Conservation (phyloP, 768 basidiomycete genomes). For the Boletus rubescentipes region DNA sequence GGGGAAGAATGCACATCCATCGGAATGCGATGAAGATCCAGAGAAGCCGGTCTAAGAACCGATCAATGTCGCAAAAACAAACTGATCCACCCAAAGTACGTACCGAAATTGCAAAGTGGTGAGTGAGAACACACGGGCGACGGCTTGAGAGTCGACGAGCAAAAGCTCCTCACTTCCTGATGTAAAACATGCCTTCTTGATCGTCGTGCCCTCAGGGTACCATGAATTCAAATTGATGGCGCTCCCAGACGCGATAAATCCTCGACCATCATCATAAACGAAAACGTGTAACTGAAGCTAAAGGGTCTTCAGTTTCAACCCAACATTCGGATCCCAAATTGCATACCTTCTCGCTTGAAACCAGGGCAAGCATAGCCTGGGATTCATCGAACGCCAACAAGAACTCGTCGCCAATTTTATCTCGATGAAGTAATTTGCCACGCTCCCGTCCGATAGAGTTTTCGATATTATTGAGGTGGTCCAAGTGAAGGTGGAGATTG, state of each 20-base stretch:
- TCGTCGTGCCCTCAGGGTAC: slow-evolving; percentile 39
- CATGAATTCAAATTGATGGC: slow-evolving; percentile 44
- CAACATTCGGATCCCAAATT: neutral
- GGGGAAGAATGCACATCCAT: slow-evolving; percentile 44
- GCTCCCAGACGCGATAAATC: slow-evolving; percentile 43
- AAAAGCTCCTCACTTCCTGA: slow-evolving; percentile 53
- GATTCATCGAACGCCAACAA: slow-evolving; percentile 53
- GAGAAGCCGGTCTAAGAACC: slow-evolving; percentile 41
- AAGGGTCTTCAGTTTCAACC: neutral
- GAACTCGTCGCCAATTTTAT: slow-evolving; percentile 47
- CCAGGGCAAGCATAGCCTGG: slow-evolving; percentile 46
- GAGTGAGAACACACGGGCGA: slow-evolving; percentile 53
- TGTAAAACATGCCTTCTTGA: slow-evolving; percentile 45
- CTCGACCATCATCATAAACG: slow-evolving; percentile 46
- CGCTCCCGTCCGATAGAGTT: slow-evolving; percentile 32
- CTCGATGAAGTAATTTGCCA: slow-evolving; percentile 39
- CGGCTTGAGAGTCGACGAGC: slow-evolving; percentile 43
- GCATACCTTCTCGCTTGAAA: slow-evolving; percentile 43
- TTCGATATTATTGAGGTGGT: slow-evolving; percentile 33
- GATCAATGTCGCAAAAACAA: neutral
- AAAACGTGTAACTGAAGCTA: slow-evolving; percentile 46
- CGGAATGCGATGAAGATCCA: slow-evolving; percentile 40
- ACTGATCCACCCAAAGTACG: neutral
- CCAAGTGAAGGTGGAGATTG: slow-evolving; percentile 39
- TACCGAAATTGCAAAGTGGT: slow-evolving; percentile 56